Evolutionary conservation across 2,329 filamentous ascomycete species (phyloP).

Genomic region (Ceratocystis lukuohia): DNA sequence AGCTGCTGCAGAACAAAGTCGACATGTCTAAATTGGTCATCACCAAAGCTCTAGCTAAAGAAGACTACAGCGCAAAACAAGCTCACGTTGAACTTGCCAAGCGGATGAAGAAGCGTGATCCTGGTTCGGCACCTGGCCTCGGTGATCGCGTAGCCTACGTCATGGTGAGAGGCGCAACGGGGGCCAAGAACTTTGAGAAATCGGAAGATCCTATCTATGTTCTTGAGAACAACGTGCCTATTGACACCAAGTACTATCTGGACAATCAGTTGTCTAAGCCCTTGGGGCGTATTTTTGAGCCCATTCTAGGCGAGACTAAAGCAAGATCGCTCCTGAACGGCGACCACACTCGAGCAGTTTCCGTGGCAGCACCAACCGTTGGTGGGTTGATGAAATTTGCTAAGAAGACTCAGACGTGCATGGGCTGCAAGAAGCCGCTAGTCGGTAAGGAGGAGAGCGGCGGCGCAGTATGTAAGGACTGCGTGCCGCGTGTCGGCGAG

Average conservation of each 20-base stretch:
- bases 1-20: slow-evolving; percentile 90
- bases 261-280: slow-evolving; percentile 97
- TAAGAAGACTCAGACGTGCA: slow-evolving; percentile 94
- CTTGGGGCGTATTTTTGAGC: slow-evolving; percentile 88
- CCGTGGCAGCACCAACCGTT: slow-evolving; percentile 77
- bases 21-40: slow-evolving; percentile 99
- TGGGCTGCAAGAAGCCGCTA: slow-evolving; percentile 97
- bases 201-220: slow-evolving; percentile 96
- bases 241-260: slow-evolving; percentile 96
- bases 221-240: slow-evolving; percentile 91
- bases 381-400: slow-evolving; percentile 97
- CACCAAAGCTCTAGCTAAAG: slow-evolving; percentile 88
- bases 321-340: slow-evolving; percentile 75
- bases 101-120: slow-evolving; percentile 93
- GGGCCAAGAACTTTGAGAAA: slow-evolving; percentile 90
- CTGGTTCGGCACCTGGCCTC: slow-evolving; percentile 79
- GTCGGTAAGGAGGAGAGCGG: slow-evolving; percentile 62
- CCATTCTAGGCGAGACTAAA: slow-evolving; percentile 88
- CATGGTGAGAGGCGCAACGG: slow-evolving; percentile 81
- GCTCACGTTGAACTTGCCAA: slow-evolving; percentile 91
- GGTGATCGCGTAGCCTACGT: slow-evolving; percentile 97
- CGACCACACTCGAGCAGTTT: slow-evolving; percentile 88
- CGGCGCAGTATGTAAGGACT: slow-evolving; percentile 81
- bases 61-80: slow-evolving; percentile 72
- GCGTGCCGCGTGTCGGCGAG: slow-evolving; percentile 73